Percentiles rank a stretch among this genome's conserved stretches.
Evolutionary conservation across 164 flowering plant species (phyloP).

Genomic region (Cinnamomum micranthum): DNA sequence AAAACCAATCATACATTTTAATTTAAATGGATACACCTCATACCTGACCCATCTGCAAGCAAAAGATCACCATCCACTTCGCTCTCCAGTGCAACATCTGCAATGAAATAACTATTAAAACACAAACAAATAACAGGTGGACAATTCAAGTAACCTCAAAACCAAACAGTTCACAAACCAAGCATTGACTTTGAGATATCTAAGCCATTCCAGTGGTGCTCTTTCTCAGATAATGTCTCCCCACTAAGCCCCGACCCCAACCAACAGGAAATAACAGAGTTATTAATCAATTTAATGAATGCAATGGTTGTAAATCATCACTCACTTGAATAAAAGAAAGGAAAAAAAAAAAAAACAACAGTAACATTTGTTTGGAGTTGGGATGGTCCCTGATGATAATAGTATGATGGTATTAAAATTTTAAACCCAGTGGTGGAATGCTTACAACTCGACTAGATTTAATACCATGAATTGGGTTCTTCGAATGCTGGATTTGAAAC

Average conservation of each 20-base stretch:
- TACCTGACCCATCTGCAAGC: slow-evolving; percentile 95
- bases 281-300: no score
- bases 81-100: slow-evolving; percentile 82
- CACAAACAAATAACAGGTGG: background rate
- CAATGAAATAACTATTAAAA: slow-evolving; percentile 5
- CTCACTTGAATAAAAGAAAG: no score
- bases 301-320: background rate
- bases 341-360: background rate
- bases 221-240: slow-evolving; percentile 75
- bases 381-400: no score
- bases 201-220: slow-evolving; percentile 93
- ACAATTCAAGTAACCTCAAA: background rate
- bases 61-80: slow-evolving; percentile 91
- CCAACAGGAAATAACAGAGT: slow-evolving; percentile 34
- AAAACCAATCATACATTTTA: background rate
- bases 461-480: no score
- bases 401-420: no score
- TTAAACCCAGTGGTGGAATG: no score
- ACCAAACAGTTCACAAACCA: slow-evolving; percentile 36
- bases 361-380: background rate
- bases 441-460: background rate
- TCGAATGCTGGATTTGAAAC: no score
- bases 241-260: slow-evolving; percentile 98
- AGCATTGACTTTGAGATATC: slow-evolving; percentile 94
- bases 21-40: background rate